phyloP scores from a whole-genome alignment of 106 monocot species.

The Triglochin maritima region DNA sequence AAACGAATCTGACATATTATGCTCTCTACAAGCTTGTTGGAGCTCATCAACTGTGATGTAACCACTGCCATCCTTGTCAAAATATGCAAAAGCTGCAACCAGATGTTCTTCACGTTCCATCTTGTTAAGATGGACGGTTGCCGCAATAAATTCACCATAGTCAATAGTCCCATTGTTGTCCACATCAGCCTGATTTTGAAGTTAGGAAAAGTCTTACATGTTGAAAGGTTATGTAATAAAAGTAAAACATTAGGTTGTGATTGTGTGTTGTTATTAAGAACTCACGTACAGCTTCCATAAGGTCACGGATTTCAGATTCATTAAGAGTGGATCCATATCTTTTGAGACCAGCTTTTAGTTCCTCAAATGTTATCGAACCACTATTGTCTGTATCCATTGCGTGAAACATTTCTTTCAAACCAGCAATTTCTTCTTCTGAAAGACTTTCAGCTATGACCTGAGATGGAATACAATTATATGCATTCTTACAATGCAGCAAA shows the following conservation, averaged over 20 bases:
- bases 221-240: not conserved
- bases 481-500: not conserved
- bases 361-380: slow-evolving; percentile 22
- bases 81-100: slow-evolving; percentile 12
- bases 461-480: not conserved
- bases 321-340: slow-evolving; percentile 14
- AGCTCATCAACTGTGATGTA: slow-evolving; percentile 22
- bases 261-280: too few species aligned
- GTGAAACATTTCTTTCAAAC: slow-evolving; percentile 19
- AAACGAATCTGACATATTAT: slow-evolving; percentile 8
- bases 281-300: slow-evolving; percentile 23
- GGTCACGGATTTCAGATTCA: slow-evolving; percentile 18
- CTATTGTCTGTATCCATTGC: too few species aligned
- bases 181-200: slow-evolving; percentile 18
- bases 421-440: slow-evolving; percentile 22
- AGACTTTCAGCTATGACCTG: slow-evolving; percentile 23
- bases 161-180: slow-evolving; percentile 19
- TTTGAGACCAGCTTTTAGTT: slow-evolving; percentile 15
- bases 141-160: slow-evolving; percentile 20
- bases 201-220: too few species aligned
- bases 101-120: slow-evolving; percentile 17
- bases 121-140: slow-evolving; percentile 20
- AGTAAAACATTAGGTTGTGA: not conserved
- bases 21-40: slow-evolving; percentile 18
- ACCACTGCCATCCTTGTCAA: slow-evolving; percentile 18